Conservation (phyloP, 2,329 filamentous ascomycete species). For the Ophiostoma populinum region DNA sequence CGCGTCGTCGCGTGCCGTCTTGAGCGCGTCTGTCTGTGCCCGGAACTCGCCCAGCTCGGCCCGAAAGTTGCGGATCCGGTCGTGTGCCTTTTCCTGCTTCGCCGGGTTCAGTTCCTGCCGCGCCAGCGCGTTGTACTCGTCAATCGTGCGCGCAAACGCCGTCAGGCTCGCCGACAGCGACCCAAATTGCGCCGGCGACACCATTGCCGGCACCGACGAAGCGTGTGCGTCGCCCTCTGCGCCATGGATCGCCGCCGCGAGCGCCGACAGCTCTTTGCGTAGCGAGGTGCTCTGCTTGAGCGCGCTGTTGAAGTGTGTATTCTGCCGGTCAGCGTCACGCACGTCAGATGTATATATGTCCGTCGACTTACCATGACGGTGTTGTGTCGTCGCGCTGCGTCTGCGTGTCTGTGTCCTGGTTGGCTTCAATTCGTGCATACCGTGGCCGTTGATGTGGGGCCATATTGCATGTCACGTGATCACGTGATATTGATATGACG, state of each 20-base stretch:
- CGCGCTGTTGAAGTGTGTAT: conserved; percentile 72
- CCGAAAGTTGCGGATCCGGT: conserved; percentile 73
- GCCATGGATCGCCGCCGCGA: conserved; percentile 15
- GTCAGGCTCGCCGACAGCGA: conserved; percentile 51
- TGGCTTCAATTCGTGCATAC: too few species aligned
- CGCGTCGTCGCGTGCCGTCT: conserved; percentile 59
- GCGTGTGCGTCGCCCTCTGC: conserved; percentile 17
- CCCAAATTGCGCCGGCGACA: conserved; percentile 23
- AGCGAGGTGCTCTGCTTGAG: conserved; percentile 71
- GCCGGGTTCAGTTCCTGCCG: conserved; percentile 77
- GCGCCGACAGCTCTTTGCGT: conserved; percentile 47
- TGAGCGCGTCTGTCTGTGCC: conserved; percentile 58
- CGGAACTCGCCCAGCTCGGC: conserved; percentile 67
- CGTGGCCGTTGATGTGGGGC: too few species aligned
- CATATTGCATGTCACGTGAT: too few species aligned
- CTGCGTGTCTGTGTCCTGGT: too few species aligned
- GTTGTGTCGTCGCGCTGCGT: too few species aligned
- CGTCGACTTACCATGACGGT: too few species aligned
- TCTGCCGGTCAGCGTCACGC: too few species aligned
- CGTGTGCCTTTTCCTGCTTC: conserved; percentile 81
- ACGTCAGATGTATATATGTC: too few species aligned
- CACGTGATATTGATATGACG: too few species aligned
- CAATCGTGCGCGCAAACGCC: conserved; percentile 73
- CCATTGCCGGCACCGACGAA: conserved; percentile 3
- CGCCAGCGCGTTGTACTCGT: conserved; percentile 76